Evolutionary conservation across 257 asterid species (phyloP).

Genomic region (Gardenia jasminoides): DNA sequence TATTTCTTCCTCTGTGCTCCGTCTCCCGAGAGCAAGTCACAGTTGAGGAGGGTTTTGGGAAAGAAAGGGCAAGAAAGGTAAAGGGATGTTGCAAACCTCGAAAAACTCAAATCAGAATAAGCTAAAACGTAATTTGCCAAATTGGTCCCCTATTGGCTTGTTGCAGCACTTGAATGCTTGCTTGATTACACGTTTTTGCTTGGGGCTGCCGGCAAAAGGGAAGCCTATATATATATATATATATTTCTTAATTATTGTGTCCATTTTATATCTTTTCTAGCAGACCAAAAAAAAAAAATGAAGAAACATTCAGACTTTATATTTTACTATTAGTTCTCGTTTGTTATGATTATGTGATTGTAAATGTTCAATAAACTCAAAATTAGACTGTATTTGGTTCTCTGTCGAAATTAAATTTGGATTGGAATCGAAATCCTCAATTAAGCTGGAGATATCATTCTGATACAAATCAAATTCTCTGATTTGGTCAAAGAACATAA

Average conservation of each 20-base stretch:
- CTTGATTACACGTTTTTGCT: not conserved
- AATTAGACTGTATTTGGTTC: not conserved
- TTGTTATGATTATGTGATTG: too few species aligned
- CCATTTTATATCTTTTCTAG: too few species aligned
- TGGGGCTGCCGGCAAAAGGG: too few species aligned
- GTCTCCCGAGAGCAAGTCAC: constrained; percentile 9
- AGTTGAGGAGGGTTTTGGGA: constrained; percentile 15
- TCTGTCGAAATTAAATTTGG: not conserved
- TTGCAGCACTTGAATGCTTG: not conserved
- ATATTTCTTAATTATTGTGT: too few species aligned
- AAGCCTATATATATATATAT: too few species aligned
- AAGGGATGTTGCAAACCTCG: constrained; percentile 9
- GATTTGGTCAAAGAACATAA: too few species aligned
- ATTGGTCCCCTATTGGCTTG: not conserved
- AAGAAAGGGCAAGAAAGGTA: not conserved
- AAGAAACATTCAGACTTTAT: too few species aligned
- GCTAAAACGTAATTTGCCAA: not conserved
- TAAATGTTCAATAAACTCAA: not conserved
- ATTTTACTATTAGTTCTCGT: too few species aligned
- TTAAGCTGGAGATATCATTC: not conserved
- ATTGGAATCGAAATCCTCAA: too few species aligned
- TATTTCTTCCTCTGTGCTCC: constrained; percentile 3
- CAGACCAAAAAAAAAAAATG: too few species aligned
- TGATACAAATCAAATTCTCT: not conserved
- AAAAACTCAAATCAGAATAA: not conserved